Base-by-base conservation (phyloP, 2,329 filamentous ascomycete species). In the Cryphonectria naterciae region DNA sequence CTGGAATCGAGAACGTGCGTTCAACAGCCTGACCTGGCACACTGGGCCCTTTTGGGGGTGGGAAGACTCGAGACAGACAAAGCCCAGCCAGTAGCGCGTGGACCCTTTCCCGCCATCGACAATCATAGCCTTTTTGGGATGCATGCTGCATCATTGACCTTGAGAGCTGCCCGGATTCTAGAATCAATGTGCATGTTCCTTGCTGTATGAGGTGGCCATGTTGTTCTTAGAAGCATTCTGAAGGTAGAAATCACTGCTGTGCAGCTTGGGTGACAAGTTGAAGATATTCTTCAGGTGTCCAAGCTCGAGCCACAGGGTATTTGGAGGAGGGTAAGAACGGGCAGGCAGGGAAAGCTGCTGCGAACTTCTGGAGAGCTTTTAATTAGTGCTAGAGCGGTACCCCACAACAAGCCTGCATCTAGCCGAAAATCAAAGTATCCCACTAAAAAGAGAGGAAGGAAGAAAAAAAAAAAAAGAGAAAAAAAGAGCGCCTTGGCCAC, bases 401-500 rank as follows among this genome's bases (percentile, higher is more conserved):
- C 37, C n/a, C 41, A 28, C 61, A 25, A 28, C 39, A 35, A 8
- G 60, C 61, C 41, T 17, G 39, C 5, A 7, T 10, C 35, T n/a
- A 39, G 8, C n/a, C 11, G 10, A 25, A 61, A 39, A 25, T 35
- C 17, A 41, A 35, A 3, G 60, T 62, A 62, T 62, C 19, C 11
- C 41, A 25, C 58, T 62, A 62, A 43, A n/a, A n/a, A n/a, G n/a
- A n/a, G n/a, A 39, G 10, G 37, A 39, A 39, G 3, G 3, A 39
- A 39, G 7, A 4, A 22, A 49, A 49, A 54, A 19, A 54, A 13
- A 41, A 46, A 46, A 49, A n/a, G 3, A 43, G 7, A 7, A 13
- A 54, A 58, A 58, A 19, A 58, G 54, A 43, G 37, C n/a, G n/a
- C 37, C n/a, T 25, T 64, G 37, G 61, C 61, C 37, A 41, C 61